These are phyloP conservation scores for Infundibulicybe gibba DNA, from an alignment of 768 basidiomycete genomes.

Conservation along the genomic window DNA sequence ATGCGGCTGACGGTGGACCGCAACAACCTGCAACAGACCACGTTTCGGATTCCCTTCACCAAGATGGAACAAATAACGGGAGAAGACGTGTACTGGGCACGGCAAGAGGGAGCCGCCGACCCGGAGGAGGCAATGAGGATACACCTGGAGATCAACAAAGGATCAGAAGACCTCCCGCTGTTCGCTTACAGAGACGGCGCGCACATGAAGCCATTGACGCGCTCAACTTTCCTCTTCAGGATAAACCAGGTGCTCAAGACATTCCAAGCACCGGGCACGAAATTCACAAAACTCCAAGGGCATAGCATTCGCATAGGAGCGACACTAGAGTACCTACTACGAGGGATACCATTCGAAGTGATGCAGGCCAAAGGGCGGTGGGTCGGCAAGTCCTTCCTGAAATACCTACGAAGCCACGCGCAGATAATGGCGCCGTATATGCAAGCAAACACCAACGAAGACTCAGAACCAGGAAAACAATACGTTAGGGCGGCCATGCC, in stretches of 20 bases:
- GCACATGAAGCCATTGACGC: no score
- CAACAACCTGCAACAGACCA: no score
- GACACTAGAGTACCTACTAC: no score
- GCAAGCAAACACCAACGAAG: no score
- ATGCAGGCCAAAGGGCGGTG: slow-evolving; percentile 31
- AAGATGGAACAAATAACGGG: slow-evolving; percentile 8
- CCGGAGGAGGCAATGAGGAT: slow-evolving; percentile 15
- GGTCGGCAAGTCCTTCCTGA: slow-evolving; percentile 22
- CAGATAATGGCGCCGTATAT: no score
- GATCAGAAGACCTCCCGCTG: slow-evolving; percentile 16
- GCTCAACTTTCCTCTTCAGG: slow-evolving; percentile 19
- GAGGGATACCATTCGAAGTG: slow-evolving; percentile 30
- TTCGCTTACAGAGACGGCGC: slow-evolving; percentile 23
- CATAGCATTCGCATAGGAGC: slow-evolving; percentile 32
- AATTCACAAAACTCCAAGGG: slow-evolving; percentile 14
- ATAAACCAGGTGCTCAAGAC: slow-evolving; percentile 16
- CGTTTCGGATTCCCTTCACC: no score
- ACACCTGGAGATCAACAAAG: slow-evolving; percentile 26
- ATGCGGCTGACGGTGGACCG: no score
- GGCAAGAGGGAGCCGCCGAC: slow-evolving; percentile 17
- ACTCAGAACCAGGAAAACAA: no score
- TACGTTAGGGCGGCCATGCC: no score
- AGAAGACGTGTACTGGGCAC: slow-evolving; percentile 18
- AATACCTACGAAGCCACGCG: no score
- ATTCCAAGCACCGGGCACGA: slow-evolving; percentile 3